Evolutionary conservation across 176 grass and related monocot genomes (phyloP), one percentile per base, ranked within the genome.

Genomic region (Lolium rigidum): DNA sequence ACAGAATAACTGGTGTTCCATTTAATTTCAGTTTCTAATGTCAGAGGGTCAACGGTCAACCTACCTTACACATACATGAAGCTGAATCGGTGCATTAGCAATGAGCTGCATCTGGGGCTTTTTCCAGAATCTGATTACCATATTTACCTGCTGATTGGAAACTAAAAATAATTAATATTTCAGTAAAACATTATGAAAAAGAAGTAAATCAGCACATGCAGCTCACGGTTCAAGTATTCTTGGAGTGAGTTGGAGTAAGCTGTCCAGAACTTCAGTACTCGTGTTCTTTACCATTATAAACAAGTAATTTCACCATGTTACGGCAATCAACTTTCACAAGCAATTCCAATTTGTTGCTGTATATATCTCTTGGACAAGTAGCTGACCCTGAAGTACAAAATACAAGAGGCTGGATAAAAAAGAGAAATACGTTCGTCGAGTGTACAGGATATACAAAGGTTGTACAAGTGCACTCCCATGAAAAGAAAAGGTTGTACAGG

Each of bases 181-280:
- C 14, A 66, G 10, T 60, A 73, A 54, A 55, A 56, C 63, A 41
- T 54, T 20, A 21, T 35, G 9, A 38, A 41, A 13, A 17, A 73
- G 55, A 70, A 49, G 39, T n/a, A 84, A 62, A 75, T 52, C 15
- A 59, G 48, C 21, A 44, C 69, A 83, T 46, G 17, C 60, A 86
- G 39, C 81, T 85, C 89, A 95, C 90, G 84, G 80, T 95, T 82
- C 2, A 95, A 70, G 79, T 90, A 90, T 83, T 95, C 89, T 47
- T 47, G 46, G 46, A 47, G 41, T 43, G 5, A 43, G 44, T 77
- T 88, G 72, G 18, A 91, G 67, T 74, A 78, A 91, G 20, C 72
- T 79, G 74, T 87, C 85, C 60, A 49, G 49, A 87, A 91, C 84
- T 75, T 80, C 70, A 90, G 70, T 87, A 84, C 54, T 87, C 89